Conservation (phyloP, 441 rosid species). For the Croton laevigatus region DNA sequence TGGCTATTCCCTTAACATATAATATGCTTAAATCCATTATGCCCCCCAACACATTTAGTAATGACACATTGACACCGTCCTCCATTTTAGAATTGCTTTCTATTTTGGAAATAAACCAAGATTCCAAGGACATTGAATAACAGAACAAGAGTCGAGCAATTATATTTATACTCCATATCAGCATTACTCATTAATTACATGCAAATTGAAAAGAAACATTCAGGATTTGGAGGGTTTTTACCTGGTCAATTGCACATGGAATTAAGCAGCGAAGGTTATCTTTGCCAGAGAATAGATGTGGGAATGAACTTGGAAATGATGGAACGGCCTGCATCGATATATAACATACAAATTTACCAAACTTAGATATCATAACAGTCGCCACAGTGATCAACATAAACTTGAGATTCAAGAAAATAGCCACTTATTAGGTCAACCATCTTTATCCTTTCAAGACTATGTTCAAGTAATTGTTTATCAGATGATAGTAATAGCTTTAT, state of each 20-base stretch:
- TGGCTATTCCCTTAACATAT: neutral
- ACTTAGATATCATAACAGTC: neutral
- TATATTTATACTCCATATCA: neutral
- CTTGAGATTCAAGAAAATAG: neutral
- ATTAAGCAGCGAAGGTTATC: slow-evolving; percentile 79
- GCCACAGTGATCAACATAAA: neutral
- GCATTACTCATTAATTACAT: slow-evolving; percentile 1
- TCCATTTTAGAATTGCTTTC: neutral
- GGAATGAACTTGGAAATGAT: slow-evolving; percentile 87
- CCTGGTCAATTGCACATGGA: slow-evolving; percentile 98
- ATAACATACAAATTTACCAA: too few species aligned
- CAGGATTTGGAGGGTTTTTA: slow-evolving; percentile 20
- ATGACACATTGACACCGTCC: neutral
- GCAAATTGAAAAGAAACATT: neutral
- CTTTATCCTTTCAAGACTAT: slow-evolving; percentile 1
- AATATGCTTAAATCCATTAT: neutral
- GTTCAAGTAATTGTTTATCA: neutral
- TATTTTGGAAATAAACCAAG: neutral
- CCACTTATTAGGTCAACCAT: neutral
- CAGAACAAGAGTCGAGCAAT: slow-evolving; percentile 1
- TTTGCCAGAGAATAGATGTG: slow-evolving; percentile 68
- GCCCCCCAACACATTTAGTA: neutral
- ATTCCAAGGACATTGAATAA: neutral
- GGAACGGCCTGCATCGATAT: slow-evolving; percentile 73
- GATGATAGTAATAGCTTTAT: neutral